A percentile compares a stretch with the other conserved stretches of the same genome.
These are phyloP conservation scores for Fusarium ambrosium DNA, from an alignment of 2,329 filamentous ascomycete species.

Conservation along the genomic window DNA sequence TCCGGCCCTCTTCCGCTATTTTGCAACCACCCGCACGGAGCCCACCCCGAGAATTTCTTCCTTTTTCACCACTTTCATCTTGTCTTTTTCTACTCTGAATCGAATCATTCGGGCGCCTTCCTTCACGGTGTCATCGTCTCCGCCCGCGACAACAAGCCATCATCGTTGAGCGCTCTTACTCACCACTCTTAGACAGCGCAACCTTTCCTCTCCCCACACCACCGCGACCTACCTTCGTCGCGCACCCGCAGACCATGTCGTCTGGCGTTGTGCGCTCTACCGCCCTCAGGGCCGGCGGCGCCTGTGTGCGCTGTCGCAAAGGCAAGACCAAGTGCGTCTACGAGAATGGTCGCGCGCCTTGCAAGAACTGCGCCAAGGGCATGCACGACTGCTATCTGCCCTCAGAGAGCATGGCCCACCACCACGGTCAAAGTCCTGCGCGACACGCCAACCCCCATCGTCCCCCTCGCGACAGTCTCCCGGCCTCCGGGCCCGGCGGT, in stretches of 20 bases:
- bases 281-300: slow-evolving; percentile 71
- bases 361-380: slow-evolving; percentile 74
- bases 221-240: not conserved
- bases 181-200: slow-evolving; percentile 8
- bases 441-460: slow-evolving; percentile 63
- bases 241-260: slow-evolving; percentile 54
- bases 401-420: slow-evolving; percentile 71
- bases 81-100: slow-evolving; percentile 19
- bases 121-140: slow-evolving; percentile 1
- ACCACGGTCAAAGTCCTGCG: slow-evolving; percentile 70
- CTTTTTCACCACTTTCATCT: slow-evolving; percentile 27
- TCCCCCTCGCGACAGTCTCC: slow-evolving; percentile 66
- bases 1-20: slow-evolving; percentile 41
- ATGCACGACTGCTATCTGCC: slow-evolving; percentile 75
- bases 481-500: slow-evolving; percentile 64
- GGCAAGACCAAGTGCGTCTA: slow-evolving; percentile 76
- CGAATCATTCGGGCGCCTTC: slow-evolving; percentile 14
- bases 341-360: slow-evolving; percentile 72
- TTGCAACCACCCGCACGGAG: slow-evolving; percentile 30
- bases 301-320: slow-evolving; percentile 73
- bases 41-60: slow-evolving; percentile 36
- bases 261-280: slow-evolving; percentile 67
- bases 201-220: slow-evolving; percentile 1
- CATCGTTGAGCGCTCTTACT: slow-evolving; percentile 7
- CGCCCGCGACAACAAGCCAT: slow-evolving; percentile 8